Evolutionary conservation across 202 grass and related monocot genomes (phyloP).

Genomic region (Saccharum hybrid): DNA sequence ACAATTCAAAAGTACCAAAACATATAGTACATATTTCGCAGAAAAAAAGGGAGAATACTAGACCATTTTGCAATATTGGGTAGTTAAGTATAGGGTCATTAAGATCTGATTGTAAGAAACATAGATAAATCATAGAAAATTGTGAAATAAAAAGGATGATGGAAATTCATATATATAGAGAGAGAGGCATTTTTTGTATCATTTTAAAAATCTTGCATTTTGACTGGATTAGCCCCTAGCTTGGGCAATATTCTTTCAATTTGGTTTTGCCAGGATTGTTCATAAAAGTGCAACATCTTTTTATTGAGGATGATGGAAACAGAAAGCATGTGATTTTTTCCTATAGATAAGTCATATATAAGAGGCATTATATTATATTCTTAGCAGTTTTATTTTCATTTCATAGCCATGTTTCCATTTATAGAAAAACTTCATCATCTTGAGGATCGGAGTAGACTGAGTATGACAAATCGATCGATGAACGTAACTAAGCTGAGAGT

Average conservation of each 20-base stretch:
- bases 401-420: neutral
- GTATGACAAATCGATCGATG: neutral
- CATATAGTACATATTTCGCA: neutral
- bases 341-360: no score
- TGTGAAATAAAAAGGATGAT: neutral
- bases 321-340: no score
- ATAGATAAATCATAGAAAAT: neutral
- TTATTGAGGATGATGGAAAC: no score
- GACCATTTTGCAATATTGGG: neutral
- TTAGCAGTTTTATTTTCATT: neutral
- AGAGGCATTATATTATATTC: no score
- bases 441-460: neutral
- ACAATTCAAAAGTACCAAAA: neutral
- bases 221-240: no score
- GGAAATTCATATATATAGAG: no score
- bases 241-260: no score
- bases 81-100: no score
- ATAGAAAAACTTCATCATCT: neutral
- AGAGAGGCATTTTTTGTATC: no score
- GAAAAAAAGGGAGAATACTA: neutral
- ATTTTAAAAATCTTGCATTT: no score
- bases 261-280: no score
- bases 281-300: no score
- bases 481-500: neutral
- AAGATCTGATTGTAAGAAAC: neutral